Conservation (phyloP, 1,284 basidiomycete genomes). For the Moesziomyces sp. region DNA sequence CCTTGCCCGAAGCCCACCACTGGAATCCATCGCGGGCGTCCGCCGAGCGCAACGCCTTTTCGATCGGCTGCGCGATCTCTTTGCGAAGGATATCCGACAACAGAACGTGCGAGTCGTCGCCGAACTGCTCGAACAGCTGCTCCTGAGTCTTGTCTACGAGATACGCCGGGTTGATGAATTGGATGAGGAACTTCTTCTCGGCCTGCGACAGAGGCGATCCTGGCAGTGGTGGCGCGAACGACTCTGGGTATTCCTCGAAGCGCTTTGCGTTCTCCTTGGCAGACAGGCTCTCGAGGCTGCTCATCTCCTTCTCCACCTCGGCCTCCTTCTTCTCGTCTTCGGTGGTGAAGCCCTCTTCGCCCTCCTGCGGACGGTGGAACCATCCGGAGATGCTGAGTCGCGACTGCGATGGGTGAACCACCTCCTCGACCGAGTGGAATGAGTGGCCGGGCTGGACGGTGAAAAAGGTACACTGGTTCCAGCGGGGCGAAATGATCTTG, state of each 20-base stretch:
- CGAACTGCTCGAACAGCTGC: conserved; percentile 83
- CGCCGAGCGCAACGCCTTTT: conserved; percentile 62
- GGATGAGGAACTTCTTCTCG: conserved; percentile 63
- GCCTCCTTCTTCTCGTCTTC: conserved; percentile 71
- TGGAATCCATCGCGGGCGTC: conserved; percentile 75
- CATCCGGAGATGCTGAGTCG: conserved; percentile 89
- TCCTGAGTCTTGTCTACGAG: conserved; percentile 83
- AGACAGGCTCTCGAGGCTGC: conserved; percentile 71
- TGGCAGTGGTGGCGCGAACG: conserved; percentile 53
- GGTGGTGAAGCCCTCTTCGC: conserved; percentile 84
- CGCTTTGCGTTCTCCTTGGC: conserved; percentile 75
- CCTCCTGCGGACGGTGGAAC: conserved; percentile 87
- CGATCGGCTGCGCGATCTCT: conserved; percentile 58
- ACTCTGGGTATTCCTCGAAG: conserved; percentile 70
- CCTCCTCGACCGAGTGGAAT: conserved; percentile 97
- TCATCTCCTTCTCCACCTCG: conserved; percentile 57
- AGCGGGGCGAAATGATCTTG: conserved; percentile 70
- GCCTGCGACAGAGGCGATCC: conserved; percentile 57
- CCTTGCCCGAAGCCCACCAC: conserved; percentile 57
- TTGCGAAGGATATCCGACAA: conserved; percentile 62
- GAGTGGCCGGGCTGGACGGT: conserved; percentile 85
- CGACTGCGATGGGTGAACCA: conserved; percentile 69
- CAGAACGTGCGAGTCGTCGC: conserved; percentile 87
- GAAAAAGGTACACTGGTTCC: conserved; percentile 98
- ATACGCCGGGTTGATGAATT: conserved; percentile 91